Conservation (phyloP, 1,284 basidiomycete species). For the Phellinidium pouzarii region DNA sequence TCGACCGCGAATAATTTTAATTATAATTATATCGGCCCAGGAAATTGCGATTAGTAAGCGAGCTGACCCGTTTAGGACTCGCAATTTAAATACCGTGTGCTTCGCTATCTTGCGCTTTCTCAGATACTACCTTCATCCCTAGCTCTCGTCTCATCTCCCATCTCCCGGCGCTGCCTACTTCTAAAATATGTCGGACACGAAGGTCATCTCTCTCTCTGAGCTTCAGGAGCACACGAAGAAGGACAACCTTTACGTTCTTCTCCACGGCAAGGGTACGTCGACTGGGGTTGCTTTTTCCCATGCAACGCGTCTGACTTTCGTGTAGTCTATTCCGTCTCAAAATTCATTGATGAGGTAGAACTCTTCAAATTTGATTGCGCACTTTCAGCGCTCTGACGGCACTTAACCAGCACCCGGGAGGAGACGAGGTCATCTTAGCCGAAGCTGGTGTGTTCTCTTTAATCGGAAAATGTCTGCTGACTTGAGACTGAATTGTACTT, state of each 20-base stretch:
- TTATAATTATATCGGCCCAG: too few relatives aligned
- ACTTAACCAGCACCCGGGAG: constrained; percentile 79
- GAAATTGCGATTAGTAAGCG: too few relatives aligned
- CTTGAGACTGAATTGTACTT: constrained; percentile 16
- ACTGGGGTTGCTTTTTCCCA: constrained; percentile 30
- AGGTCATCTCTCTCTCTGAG: constrained; percentile 64
- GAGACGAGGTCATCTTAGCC: constrained; percentile 93
- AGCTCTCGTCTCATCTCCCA: constrained; percentile 8
- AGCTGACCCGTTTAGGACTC: not conserved
- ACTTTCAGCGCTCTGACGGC: constrained; percentile 10
- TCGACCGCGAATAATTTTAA: too few relatives aligned
- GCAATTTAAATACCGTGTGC: constrained; percentile 15
- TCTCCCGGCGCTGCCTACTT: constrained; percentile 18
- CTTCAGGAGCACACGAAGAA: constrained; percentile 70
- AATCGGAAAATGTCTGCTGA: constrained; percentile 10
- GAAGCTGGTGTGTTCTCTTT: constrained; percentile 72
- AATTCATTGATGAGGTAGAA: constrained; percentile 91
- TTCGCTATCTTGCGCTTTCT: constrained; percentile 8
- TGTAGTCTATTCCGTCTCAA: constrained; percentile 88
- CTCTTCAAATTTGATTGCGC: not conserved
- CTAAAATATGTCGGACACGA: constrained; percentile 32
- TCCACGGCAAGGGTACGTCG: constrained; percentile 75
- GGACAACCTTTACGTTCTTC: constrained; percentile 71
- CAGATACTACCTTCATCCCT: constrained; percentile 5
- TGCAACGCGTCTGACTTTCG: constrained; percentile 20